Percentiles rank a stretch among this genome's conserved stretches.
These are phyloP conservation scores for Hygrophorus russula DNA, from an alignment of 768 basidiomycete genomes.

Conservation along the genomic window DNA sequence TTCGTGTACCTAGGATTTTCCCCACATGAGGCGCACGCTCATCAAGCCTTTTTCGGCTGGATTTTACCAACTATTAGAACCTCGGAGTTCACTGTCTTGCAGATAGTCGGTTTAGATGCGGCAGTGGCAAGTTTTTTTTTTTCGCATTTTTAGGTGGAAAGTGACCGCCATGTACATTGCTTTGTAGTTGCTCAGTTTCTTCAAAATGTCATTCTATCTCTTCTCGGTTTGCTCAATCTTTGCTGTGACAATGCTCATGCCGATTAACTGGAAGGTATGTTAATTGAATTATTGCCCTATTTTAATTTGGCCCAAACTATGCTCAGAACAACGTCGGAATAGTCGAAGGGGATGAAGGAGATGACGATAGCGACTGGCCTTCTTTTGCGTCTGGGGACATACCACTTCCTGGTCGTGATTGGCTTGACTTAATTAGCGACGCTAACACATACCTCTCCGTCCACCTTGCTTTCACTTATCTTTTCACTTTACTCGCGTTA, in stretches of 20 bases:
- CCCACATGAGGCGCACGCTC: conserved; percentile 84
- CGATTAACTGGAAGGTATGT: conserved; percentile 84
- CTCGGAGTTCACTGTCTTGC: conserved; percentile 87
- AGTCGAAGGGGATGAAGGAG: conserved; percentile 14
- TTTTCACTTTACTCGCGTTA: conserved; percentile 82
- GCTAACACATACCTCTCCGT: conserved; percentile 82
- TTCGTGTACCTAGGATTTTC: conserved; percentile 39
- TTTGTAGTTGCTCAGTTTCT: conserved; percentile 78
- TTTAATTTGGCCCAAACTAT: background rate
- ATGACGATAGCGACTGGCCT: conserved; percentile 42
- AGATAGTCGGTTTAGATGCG: conserved; percentile 94
- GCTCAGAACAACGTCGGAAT: conserved; percentile 8
- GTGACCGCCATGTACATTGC: background rate
- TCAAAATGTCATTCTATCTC: conserved; percentile 89
- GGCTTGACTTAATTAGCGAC: conserved; percentile 85
- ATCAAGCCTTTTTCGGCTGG: conserved; percentile 90
- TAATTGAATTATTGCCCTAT: background rate
- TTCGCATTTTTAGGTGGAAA: background rate
- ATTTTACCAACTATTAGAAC: conserved; percentile 84
- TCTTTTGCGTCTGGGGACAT: conserved; percentile 19
- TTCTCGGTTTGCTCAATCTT: conserved; percentile 82
- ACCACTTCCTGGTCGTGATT: conserved; percentile 35
- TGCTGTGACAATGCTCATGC: conserved; percentile 82
- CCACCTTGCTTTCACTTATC: conserved; percentile 88
- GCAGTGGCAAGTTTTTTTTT: conserved; percentile 63